Base-by-base conservation (phyloP, 257 asterid genomes). In the Solanum lycopersicoides region DNA sequence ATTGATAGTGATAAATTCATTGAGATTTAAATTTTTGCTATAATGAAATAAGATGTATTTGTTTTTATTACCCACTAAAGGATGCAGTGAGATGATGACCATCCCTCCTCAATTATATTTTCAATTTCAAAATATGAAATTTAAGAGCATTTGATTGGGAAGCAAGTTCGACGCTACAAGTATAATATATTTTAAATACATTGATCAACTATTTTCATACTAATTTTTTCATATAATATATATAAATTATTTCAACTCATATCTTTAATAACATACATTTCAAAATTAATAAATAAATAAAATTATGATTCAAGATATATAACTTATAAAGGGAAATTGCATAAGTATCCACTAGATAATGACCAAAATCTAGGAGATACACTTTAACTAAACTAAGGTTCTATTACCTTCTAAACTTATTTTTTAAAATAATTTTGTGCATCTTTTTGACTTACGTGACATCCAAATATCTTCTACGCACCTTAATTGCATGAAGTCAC, bases 161-260 rank as follows among this genome's bases (percentile, higher is more conserved):
- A 32, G 23, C 39, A 69, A 0, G 0, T 20, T 0, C 2, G 1
- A 13, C 32, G 6, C 3, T 5, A 32, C 15, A 20, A 68, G 16
- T 69, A 30, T 32, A 15, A 15, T 30, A 30, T 32, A 30, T 14
- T 15, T 69, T 3, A 14, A 15, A 6, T 30, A 8, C 1, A 1
- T 9, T 53, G 4, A 3, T 30, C 3, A 1, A 30, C 41, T 30
- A 9, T 71, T 15, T 71, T 71, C 3, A 8, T 69, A 65, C n/a
- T 56, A 20, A 7, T 18, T 2, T 56, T 56, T 50, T 6, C 16
- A 53, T 56, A 56, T 56, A 56, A 20, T 71, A 30, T 7, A 3
- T 30, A 71, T 34, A 32, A 69, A 32, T 71, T 32, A 30, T 69
- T 11, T 69, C 23, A 3, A 53, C 1, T 56, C 11, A 10, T 9